A percentile compares a stretch with the other conserved stretches of the same genome.
Evolutionary conservation across 805 yeast genomes (phyloP).

Genomic region (Candida maltosa): DNA sequence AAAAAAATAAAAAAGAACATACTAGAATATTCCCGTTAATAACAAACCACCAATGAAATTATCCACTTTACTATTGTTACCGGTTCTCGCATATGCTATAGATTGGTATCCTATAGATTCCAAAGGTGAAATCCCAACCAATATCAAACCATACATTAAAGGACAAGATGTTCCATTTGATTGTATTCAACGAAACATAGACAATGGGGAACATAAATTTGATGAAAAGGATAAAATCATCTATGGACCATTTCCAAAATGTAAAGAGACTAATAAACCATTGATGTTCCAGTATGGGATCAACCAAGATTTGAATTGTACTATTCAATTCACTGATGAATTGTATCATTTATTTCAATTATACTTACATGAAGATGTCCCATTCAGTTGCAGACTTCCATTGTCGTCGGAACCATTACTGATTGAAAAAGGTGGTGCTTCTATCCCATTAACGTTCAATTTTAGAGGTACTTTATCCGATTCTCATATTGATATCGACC

Average conservation of each 20-base stretch:
- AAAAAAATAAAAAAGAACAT: too few species aligned
- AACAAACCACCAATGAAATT: too few species aligned
- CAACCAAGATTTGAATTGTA: conserved; percentile 54
- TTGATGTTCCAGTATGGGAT: conserved; percentile 51
- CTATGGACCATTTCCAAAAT: conserved; percentile 56
- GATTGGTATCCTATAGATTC: conserved; percentile 36
- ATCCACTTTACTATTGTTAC: too few species aligned
- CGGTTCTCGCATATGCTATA: too few species aligned
- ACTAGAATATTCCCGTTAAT: too few species aligned
- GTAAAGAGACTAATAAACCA: conserved; percentile 64
- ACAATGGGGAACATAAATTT: conserved; percentile 71
- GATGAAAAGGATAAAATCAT: conserved; percentile 59
- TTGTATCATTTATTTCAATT: conserved; percentile 70
- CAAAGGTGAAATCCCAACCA: conserved; percentile 34
- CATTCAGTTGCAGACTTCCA: conserved; percentile 66
- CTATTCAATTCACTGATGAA: conserved; percentile 60
- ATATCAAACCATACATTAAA: conserved; percentile 29
- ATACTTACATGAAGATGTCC: conserved; percentile 74
- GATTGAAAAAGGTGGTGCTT: conserved; percentile 42
- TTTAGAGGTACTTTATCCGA: conserved; percentile 66
- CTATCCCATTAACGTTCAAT: conserved; percentile 58
- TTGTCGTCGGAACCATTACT: conserved; percentile 41
- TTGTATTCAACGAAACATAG: conserved; percentile 68
- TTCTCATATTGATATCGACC: conserved; percentile 66
- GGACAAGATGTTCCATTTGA: conserved; percentile 48